These are phyloP conservation scores for Yarrowia keelungensis DNA, from an alignment of 805 yeast species.

Conservation along the genomic window DNA sequence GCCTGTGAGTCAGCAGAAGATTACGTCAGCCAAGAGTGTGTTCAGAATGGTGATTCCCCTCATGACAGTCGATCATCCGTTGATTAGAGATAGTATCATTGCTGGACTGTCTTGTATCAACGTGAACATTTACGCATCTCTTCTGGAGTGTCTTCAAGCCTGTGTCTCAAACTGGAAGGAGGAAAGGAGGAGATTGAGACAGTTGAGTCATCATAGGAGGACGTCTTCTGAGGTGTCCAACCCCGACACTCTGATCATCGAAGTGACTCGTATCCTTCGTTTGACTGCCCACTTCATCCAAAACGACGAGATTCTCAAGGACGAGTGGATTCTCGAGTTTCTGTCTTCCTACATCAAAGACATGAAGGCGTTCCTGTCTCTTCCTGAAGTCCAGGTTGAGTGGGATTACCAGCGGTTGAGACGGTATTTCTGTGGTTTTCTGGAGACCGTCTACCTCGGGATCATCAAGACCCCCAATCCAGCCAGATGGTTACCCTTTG, in stretches of 20 bases:
- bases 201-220: conserved; percentile 15
- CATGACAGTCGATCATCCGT: conserved; percentile 68
- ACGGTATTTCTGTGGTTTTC: conserved; percentile 80
- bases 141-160: conserved; percentile 76
- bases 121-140: conserved; percentile 82
- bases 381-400: conserved; percentile 64
- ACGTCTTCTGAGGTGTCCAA: conserved; percentile 28
- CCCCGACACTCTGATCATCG: conserved; percentile 60
- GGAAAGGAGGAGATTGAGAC: conserved; percentile 15
- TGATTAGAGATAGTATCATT: conserved; percentile 85
- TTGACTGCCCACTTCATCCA: conserved; percentile 70
- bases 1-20: conserved; percentile 73
- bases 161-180: conserved; percentile 63
- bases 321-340: conserved; percentile 71
- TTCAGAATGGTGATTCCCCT: conserved; percentile 88
- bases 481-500: conserved; percentile 76
- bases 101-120: conserved; percentile 88
- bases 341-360: conserved; percentile 67
- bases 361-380: conserved; percentile 65
- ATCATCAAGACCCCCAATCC: conserved; percentile 50
- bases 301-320: conserved; percentile 60
- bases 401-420: conserved; percentile 78
- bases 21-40: conserved; percentile 89
- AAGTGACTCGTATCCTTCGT: conserved; percentile 76
- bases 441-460: conserved; percentile 70